These are phyloP conservation scores for Diplotaxis tenuifolia DNA, from an alignment of 345 rosid genomes.

Conservation along the genomic window DNA sequence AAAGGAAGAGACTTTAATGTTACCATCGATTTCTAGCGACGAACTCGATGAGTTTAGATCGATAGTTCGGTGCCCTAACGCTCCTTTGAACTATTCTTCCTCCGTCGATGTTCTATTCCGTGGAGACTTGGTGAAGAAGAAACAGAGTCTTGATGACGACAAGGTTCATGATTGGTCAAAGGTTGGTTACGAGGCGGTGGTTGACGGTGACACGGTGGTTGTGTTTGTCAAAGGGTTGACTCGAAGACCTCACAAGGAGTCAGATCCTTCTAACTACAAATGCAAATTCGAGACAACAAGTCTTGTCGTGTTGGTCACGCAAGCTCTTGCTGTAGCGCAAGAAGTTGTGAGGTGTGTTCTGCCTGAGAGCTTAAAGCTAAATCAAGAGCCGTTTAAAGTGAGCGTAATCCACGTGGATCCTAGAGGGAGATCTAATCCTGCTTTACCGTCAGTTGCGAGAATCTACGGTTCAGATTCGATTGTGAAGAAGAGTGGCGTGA, in stretches of 20 bases:
- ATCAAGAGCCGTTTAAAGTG: conserved; percentile 46
- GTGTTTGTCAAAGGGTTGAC: conserved; percentile 88
- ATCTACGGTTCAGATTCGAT: conserved; percentile 60
- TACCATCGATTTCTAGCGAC: conserved; percentile 54
- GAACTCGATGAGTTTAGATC: conserved; percentile 54
- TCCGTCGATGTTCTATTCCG: conserved; percentile 50
- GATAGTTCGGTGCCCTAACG: conserved; percentile 68
- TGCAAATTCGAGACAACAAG: conserved; percentile 65
- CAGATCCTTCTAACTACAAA: conserved; percentile 59
- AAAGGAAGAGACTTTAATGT: conserved; percentile 26
- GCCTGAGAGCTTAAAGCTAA: conserved; percentile 55
- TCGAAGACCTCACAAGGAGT: conserved; percentile 72
- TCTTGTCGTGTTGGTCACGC: conserved; percentile 46
- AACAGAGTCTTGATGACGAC: conserved; percentile 8
- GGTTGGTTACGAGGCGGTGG: conserved; percentile 68
- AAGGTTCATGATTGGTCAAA: conserved; percentile 62
- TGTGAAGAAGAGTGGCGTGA: conserved; percentile 32
- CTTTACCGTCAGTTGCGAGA: conserved; percentile 44
- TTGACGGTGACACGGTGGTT: conserved; percentile 67
- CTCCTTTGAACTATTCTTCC: conserved; percentile 60
- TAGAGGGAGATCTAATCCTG: conserved; percentile 29
- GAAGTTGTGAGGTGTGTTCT: conserved; percentile 83
- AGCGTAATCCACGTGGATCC: conserved; percentile 24
- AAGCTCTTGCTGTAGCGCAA: conserved; percentile 79
- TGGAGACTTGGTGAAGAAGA: conserved; percentile 45